Conservation (phyloP, 2,329 filamentous ascomycete species). For the Scedosporium dehoogii region DNA sequence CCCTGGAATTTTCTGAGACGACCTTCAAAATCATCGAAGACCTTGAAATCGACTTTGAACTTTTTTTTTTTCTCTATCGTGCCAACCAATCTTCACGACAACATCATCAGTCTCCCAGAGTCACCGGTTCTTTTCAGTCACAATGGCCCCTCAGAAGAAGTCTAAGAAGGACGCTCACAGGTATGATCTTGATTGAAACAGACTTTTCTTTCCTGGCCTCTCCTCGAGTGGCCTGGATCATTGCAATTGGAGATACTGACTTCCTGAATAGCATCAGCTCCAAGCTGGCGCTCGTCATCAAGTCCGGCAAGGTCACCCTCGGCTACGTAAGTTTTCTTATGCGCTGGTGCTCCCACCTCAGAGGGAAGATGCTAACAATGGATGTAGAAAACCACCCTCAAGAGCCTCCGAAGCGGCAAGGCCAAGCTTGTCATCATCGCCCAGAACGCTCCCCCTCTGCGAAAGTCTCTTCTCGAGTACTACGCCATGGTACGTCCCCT, state of each 20-base stretch:
- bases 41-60: slow-evolving; percentile 9
- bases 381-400: slow-evolving; percentile 43
- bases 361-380: slow-evolving; percentile 2
- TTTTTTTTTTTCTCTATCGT: slow-evolving; percentile 13
- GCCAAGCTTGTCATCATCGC: slow-evolving; percentile 93
- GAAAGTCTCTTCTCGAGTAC: slow-evolving; percentile 96
- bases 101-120: slow-evolving; percentile 22
- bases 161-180: slow-evolving; percentile 78
- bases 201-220: background rate
- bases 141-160: slow-evolving; percentile 65
- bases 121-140: slow-evolving; percentile 30
- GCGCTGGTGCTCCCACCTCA: background rate
- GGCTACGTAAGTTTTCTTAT: slow-evolving; percentile 38
- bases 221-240: background rate
- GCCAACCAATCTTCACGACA: slow-evolving; percentile 13
- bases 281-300: slow-evolving; percentile 53
- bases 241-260: background rate
- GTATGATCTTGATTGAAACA: background rate
- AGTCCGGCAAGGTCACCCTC: slow-evolving; percentile 69
- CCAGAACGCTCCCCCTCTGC: slow-evolving; percentile 93
- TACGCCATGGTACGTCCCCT: slow-evolving; percentile 51
- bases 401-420: slow-evolving; percentile 89
- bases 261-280: slow-evolving; percentile 49
- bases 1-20: slow-evolving; percentile 1
- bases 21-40: slow-evolving; percentile 9